Evolutionary conservation across 371 early-diverging fungal genomes (phyloP).

Genomic region (Antonospora locustae): DNA sequence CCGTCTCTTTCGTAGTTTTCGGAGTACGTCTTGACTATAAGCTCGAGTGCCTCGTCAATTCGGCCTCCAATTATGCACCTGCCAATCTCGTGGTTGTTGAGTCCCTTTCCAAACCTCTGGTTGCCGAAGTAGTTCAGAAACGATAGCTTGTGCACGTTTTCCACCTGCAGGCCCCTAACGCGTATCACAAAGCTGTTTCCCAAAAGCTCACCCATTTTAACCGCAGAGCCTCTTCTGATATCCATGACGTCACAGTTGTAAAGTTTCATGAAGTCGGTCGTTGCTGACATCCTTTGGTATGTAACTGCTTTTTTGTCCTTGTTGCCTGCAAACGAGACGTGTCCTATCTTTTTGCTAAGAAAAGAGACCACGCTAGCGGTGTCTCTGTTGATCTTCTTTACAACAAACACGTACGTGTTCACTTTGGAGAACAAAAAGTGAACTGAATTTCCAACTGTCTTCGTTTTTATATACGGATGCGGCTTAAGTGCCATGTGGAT

Average conservation of each 20-base stretch:
- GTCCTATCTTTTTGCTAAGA: slow-evolving; percentile 25
- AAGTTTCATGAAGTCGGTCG: too few relatives aligned
- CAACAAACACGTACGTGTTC: slow-evolving; percentile 29
- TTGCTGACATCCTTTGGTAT: slow-evolving; percentile 47
- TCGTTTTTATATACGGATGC: slow-evolving; percentile 43
- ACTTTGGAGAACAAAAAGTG: slow-evolving; percentile 1
- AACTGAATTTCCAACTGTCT: slow-evolving; percentile 22
- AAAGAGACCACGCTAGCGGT: slow-evolving; percentile 35
- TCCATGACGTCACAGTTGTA: too few relatives aligned
- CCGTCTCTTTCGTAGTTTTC: too few relatives aligned
- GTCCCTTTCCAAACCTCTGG: slow-evolving; percentile 50
- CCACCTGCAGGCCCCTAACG: slow-evolving; percentile 6
- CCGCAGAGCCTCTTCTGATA: slow-evolving; percentile 24
- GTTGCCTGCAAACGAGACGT: slow-evolving; percentile 48
- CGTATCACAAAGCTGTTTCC: slow-evolving; percentile 43
- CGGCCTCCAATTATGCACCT: slow-evolving; percentile 33
- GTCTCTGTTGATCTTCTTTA: slow-evolving; percentile 43
- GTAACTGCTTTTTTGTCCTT: slow-evolving; percentile 55
- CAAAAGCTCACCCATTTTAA: slow-evolving; percentile 28
- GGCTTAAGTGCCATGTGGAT: slow-evolving; percentile 33
- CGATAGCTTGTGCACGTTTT: slow-evolving; percentile 1
- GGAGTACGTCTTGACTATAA: slow-evolving; percentile 32
- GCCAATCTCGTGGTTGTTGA: slow-evolving; percentile 50
- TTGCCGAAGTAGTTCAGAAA: slow-evolving; percentile 53
- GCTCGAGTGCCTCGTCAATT: slow-evolving; percentile 39